Conservation (phyloP, 1,139 yeast genomes). For the Magnusiomyces tetraspermus region DNA sequence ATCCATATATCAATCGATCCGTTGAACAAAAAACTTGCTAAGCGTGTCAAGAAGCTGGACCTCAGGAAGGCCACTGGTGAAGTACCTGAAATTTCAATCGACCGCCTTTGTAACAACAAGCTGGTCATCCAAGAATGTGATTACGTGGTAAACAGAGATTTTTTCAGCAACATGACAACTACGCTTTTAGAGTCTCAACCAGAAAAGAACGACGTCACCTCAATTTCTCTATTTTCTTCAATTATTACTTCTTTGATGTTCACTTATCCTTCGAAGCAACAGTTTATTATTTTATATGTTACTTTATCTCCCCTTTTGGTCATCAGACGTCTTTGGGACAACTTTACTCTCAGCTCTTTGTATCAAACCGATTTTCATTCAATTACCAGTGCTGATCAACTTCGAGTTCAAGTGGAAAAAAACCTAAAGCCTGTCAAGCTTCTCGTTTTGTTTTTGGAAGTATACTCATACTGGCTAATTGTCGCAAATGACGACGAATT, state of each 20-base stretch:
- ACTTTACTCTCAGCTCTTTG: neutral
- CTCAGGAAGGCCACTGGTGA: neutral
- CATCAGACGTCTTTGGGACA: neutral
- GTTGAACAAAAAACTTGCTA: neutral
- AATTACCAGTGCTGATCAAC: neutral
- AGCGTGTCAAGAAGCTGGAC: neutral
- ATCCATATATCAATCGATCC: neutral
- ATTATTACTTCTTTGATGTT: constrained; percentile 19
- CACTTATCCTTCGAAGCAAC: constrained; percentile 21
- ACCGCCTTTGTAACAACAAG: neutral
- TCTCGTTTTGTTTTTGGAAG: constrained; percentile 38
- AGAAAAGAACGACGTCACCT: neutral
- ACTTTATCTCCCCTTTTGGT: constrained; percentile 18
- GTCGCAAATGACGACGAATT: constrained; percentile 66
- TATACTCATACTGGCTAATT: constrained; percentile 48
- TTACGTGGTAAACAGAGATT: neutral
- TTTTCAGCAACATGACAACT: neutral
- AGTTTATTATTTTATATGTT: constrained; percentile 23
- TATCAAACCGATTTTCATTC: constrained; percentile 13
- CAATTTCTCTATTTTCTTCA: constrained; percentile 15
- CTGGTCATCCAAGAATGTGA: neutral
- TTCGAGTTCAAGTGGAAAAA: neutral
- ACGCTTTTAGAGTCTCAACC: neutral
- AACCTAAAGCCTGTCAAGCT: neutral
- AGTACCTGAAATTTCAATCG: neutral